Percentiles rank a stretch among this genome's conserved stretches.
Conservation (phyloP, 495 filamentous ascomycete species). For the Barbatosphaeria neglecta region DNA sequence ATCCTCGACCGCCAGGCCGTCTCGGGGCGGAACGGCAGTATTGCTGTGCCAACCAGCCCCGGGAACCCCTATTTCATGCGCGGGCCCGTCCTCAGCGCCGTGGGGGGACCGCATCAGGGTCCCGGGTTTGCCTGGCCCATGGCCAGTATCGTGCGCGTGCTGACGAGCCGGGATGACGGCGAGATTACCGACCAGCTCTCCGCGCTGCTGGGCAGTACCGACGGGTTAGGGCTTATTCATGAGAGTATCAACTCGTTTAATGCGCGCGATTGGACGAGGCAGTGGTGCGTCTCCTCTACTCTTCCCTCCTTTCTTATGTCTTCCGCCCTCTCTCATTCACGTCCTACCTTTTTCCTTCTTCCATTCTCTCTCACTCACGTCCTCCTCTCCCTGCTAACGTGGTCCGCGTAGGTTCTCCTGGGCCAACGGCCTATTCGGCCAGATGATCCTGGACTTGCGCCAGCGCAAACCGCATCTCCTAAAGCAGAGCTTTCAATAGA, state of each 20-base stretch:
- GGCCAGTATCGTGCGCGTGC: constrained; percentile 36
- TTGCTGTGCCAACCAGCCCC: constrained; percentile 2
- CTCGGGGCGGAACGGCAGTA: not conserved
- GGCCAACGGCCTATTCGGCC: constrained; percentile 59
- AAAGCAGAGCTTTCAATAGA: constrained; percentile 27
- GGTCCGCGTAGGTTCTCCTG: constrained; percentile 44
- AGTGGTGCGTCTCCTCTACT: constrained; percentile 31
- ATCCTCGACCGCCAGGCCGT: constrained; percentile 19
- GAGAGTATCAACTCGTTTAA: constrained; percentile 48
- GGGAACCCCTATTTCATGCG: constrained; percentile 47
- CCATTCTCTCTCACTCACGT: not conserved
- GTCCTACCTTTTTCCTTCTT: not conserved
- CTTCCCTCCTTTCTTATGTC: not conserved
- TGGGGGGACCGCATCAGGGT: constrained; percentile 46
- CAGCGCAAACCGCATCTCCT: constrained; percentile 27
- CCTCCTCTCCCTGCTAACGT: constrained; percentile 5
- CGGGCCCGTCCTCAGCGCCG: constrained; percentile 38
- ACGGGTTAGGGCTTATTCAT: constrained; percentile 48
- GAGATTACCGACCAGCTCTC: constrained; percentile 37
- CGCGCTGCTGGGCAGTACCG: constrained; percentile 40
- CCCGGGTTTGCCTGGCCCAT: constrained; percentile 50
- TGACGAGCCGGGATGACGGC: constrained; percentile 29
- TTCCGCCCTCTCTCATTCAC: not conserved
- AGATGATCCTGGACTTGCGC: constrained; percentile 49
- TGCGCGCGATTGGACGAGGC: constrained; percentile 41